phyloP scores from a whole-genome alignment of 1,284 basidiomycete genomes.

The Leccinum subrobustum region DNA sequence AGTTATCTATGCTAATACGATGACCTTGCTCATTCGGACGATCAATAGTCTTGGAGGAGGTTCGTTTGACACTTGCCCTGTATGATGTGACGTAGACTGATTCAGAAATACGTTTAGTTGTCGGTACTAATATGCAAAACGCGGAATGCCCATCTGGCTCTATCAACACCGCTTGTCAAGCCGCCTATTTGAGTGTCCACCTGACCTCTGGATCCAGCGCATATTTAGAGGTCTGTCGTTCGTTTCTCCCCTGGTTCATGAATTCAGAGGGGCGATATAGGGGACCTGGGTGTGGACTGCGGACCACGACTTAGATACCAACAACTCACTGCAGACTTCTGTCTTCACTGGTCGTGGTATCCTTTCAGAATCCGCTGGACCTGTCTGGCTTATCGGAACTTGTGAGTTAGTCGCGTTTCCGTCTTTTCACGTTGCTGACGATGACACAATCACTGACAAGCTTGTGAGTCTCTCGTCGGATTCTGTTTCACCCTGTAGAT shows the following conservation, averaged over 20 bases:
- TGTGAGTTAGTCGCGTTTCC: conserved; percentile 13
- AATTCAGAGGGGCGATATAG: neutral
- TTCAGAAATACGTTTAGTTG: neutral
- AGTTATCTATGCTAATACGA: neutral
- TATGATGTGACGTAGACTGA: neutral
- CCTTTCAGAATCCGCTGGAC: conserved; percentile 50
- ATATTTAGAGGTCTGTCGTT: neutral
- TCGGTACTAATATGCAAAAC: neutral
- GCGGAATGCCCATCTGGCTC: neutral
- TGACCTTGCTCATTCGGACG: neutral
- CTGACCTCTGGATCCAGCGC: neutral
- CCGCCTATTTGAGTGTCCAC: neutral
- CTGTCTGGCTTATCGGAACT: conserved; percentile 51
- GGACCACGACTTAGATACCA: conserved; percentile 14
- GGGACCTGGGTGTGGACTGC: conserved; percentile 2
- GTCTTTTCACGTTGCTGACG: conserved; percentile 2
- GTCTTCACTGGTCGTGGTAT: conserved; percentile 55
- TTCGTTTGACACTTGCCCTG: neutral
- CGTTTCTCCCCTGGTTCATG: neutral
- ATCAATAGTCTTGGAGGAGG: neutral
- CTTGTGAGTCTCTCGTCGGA: conserved; percentile 7
- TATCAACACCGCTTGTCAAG: neutral
- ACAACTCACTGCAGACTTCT: conserved; percentile 34
- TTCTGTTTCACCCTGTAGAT: conserved; percentile 22
- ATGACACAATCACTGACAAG: neutral